Base-by-base conservation (phyloP, 345 rosid species). In the Eutrema yunnanense region DNA sequence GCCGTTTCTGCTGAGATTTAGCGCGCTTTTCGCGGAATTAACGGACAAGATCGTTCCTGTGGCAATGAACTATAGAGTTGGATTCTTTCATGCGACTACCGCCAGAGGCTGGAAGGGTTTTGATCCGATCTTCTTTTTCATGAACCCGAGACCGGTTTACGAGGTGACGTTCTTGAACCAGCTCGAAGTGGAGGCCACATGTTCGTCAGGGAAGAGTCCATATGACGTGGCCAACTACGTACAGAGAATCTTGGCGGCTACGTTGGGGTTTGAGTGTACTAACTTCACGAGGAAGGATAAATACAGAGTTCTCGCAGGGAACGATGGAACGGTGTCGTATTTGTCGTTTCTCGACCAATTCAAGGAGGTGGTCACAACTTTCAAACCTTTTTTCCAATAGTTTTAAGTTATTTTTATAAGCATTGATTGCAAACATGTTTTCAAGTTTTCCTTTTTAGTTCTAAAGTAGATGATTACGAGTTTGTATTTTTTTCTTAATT, bases 21-120 rank as follows among this genome's bases (percentile, higher is more conserved):
- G 97, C 41, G 97, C 88, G 6, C 89, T 91, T 10, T 94, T 94
- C 34, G 98, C 97, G 0, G 98, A 93, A 59, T 62, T 89, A 54
- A 93, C 97, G 0, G 98, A 93, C 55, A 79, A 80, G 26, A 90
- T 94, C 2, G 97, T 94, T 3, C 97, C 97, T 0, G 98, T 94
- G 5, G 98, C 97, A 2, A 94, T 89, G 98, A 86, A 90, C 57
- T 90, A 94, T 14, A 63, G 88, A 72, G 96, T 89, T n/a, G 94
- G 90, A n/a, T 85, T 94, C 71, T 94, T 94, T 78, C 98, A 94
- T 52, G 96, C 97, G 49, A 94, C 97, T 3, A 94, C 98, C 0
- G 98, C 98, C 2, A 72, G 95, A 48, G 96, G 98, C 1, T 94
- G 98, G 84, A 94, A 94, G 41, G 95, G 85, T 6, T 63, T 94